A percentile compares a stretch with the other conserved stretches of the same genome.
Evolutionary conservation across 2,329 filamentous ascomycete genomes (phyloP).

Genomic region (Sphaerulina vaccinii): DNA sequence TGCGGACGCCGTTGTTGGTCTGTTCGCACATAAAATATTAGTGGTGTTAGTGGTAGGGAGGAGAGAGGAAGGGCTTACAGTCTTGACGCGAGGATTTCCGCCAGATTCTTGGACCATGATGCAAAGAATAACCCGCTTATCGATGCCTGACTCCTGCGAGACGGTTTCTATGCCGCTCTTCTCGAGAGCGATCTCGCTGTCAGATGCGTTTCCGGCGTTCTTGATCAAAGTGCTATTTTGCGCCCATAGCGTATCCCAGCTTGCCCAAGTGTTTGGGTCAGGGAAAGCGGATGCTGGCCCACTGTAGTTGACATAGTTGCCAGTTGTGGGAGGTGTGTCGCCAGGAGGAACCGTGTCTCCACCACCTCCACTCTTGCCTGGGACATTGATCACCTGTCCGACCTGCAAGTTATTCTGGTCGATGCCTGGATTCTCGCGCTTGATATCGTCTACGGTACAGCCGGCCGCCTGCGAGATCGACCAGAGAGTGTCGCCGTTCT

Average conservation of each 20-base stretch:
- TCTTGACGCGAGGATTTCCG: slow-evolving; percentile 9
- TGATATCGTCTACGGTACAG: background rate
- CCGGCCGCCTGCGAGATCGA: slow-evolving; percentile 5
- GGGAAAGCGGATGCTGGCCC: slow-evolving; percentile 9
- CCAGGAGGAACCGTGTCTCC: background rate
- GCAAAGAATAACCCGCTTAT: slow-evolving; percentile 5
- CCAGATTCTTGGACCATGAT: slow-evolving; percentile 14
- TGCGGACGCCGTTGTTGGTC: slow-evolving; percentile 41
- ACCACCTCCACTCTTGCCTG: background rate
- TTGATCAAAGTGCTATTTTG: slow-evolving; percentile 9
- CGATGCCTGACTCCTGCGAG: slow-evolving; percentile 3
- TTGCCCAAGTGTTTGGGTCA: slow-evolving; percentile 6
- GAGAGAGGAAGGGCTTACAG: background rate
- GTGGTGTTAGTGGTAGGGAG: background rate
- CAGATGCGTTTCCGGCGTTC: slow-evolving; percentile 2
- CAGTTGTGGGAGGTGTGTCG: background rate
- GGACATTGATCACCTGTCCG: slow-evolving; percentile 6
- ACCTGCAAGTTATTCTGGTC: slow-evolving; percentile 5
- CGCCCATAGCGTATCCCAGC: slow-evolving; percentile 9
- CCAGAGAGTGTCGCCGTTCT: slow-evolving; percentile 11
- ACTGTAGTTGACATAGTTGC: slow-evolving; percentile 3
- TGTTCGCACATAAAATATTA: slow-evolving; percentile 12
- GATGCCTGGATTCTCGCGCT: slow-evolving; percentile 15
- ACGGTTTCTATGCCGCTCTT: slow-evolving; percentile 6
- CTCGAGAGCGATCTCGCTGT: slow-evolving; percentile 3